Evolutionary conservation across 805 yeast genomes (phyloP), one percentile per base, ranked within the genome.

Genomic region (Candida hungchunana): DNA sequence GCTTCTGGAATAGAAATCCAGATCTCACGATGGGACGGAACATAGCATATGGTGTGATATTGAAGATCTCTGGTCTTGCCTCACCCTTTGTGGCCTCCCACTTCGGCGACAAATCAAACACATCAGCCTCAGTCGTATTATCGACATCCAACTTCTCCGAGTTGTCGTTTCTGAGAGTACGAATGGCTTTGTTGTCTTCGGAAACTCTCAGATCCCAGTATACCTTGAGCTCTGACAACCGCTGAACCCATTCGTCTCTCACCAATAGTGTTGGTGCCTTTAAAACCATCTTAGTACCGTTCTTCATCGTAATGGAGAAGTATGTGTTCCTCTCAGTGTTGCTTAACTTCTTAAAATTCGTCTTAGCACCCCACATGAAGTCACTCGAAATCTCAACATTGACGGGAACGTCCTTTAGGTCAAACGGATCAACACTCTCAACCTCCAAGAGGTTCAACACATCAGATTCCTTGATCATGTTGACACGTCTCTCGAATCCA

Each of bases 1-100:
- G 68, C 50, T 88, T 89, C 45, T 77, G 77, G 52, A 73, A 88
- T 18, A 90, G 55, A 21, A 66, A 58, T 0, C 96, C 96, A 40
- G 77, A 71, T 60, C 68, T 68, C 16, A 81, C 60, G 3, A 89
- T 59, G 9, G 80, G 69, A 12, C 77, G 72, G 18, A 77, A 69
- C 59, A 81, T 65, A 0, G 90, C 67, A 33, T 76, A 55, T 4
- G 78, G 63, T 9, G 80, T 75, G 15, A 79, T 69, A 43, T 76
- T 74, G 51, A 74, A 75, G 4, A 77, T 55, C 8, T 43, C 41
- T 0, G 81, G 65, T 46, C 80, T 79, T 0, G 86, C 74, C 1
- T 54, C 26, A 0, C 76, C 82, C 15, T 64, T 58, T 9, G 79
- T 64, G 2, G 68, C 58, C 43, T 76, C 74, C 78, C 85, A 73